These are phyloP conservation scores for Aristolochia contorta DNA, from an alignment of 164 flowering plant genomes.

Conservation along the genomic window DNA sequence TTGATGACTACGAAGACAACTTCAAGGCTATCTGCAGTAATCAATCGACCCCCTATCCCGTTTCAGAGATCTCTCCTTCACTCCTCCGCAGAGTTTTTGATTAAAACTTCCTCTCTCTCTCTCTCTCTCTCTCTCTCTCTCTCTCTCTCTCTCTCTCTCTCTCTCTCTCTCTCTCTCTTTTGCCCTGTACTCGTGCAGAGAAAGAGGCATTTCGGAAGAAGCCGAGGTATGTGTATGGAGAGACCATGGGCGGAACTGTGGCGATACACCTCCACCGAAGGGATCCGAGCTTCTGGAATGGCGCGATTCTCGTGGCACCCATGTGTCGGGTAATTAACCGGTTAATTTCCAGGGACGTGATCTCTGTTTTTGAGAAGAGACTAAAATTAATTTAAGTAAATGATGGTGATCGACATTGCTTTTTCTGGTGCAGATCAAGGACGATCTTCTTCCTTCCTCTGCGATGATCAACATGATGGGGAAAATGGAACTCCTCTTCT, in stretches of 20 bases:
- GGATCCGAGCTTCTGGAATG: slow-evolving; percentile 17
- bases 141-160: too few relatives aligned
- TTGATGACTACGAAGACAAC: slow-evolving; percentile 58
- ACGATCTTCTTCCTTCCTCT: not conserved
- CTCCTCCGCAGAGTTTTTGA: too few relatives aligned
- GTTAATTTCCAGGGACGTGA: too few relatives aligned
- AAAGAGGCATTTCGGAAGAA: slow-evolving; percentile 12
- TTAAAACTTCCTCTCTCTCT: too few relatives aligned
- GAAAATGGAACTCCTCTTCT: not conserved
- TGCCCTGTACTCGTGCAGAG: slow-evolving; percentile 1
- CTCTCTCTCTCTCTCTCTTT: not conserved
- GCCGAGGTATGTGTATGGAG: slow-evolving; percentile 16
- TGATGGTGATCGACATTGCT: not conserved
- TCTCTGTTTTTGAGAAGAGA: too few relatives aligned
- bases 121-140: too few relatives aligned
- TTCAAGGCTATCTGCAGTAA: slow-evolving; percentile 81
- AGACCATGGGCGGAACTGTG: slow-evolving; percentile 25
- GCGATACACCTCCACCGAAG: slow-evolving; percentile 14
- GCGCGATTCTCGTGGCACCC: slow-evolving; percentile 24
- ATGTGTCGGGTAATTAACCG: slow-evolving; percentile 24
- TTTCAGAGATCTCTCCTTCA: too few relatives aligned
- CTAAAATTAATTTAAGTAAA: too few relatives aligned
- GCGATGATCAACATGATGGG: not conserved
- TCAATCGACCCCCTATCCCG: too few relatives aligned
- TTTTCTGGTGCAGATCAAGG: not conserved